Base-by-base conservation (phyloP, 805 yeast genomes). In the Saccharomyces mikatae region DNA sequence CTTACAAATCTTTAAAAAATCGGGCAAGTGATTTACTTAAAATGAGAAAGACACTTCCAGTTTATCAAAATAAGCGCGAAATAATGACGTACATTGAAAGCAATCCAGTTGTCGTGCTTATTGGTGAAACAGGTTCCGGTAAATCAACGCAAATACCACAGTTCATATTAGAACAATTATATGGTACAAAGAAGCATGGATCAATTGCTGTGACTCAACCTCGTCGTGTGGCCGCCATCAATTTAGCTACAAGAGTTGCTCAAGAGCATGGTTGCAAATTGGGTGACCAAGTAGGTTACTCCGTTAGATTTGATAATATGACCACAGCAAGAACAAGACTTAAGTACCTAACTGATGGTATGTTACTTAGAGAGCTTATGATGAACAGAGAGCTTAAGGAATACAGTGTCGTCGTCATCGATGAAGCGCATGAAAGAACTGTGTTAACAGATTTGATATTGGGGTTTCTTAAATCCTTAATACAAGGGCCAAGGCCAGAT, bases 81-180 rank as follows among this genome's bases (percentile, higher is more conserved):
- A 78, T 92, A 17, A 66, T 87, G 56, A 71, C 77, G 9, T 80
- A 82, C 57, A 65, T 92, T 2, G 54, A 71, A 2, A 56, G 71
- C 10, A 80, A 84, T 62, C 83, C 79, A 58, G 95, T 90, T 4
- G 82, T 91, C 0, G 82, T 92, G 1, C 76, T 92, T 21, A 87
- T 94, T 66, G 98, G 98, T 71, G 98, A 92, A 67, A 92, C 99
- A 0, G 99, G 99, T 71, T 89, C 96, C 6, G 98, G 98, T 75
- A 92, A 92, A 67, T 91, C 98, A 3, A 92, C 99, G 0, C 99
- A 92, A 73, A 84, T 92, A 49, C 98, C 99, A 0, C 98, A 92
- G 67, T 85, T 92, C 60, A 67, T 92, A n/a, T 80, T 87, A 71
- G 78, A 81, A 0, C 53, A 62, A 2, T 54, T 67, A 6, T 48